phyloP scores from a whole-genome alignment of 805 yeast species.

The Teunomyces stri region DNA sequence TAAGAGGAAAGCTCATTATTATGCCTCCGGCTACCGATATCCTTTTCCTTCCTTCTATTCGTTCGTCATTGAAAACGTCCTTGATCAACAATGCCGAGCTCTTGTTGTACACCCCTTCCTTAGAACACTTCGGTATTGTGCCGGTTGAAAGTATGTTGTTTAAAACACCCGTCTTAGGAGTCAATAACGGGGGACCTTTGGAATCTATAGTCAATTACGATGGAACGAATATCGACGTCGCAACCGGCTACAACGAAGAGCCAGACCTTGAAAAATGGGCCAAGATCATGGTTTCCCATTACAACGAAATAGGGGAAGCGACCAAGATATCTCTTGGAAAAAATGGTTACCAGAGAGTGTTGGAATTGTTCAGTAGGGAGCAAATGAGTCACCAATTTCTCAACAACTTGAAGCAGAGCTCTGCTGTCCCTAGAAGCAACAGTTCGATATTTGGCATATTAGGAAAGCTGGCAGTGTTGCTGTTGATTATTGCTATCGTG shows the following conservation, averaged over 20 bases:
- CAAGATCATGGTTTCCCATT: constrained; percentile 42
- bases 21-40: constrained; percentile 45
- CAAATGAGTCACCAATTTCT: constrained; percentile 39
- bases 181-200: constrained; percentile 87
- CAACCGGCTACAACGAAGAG: constrained; percentile 65
- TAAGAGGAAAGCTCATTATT: constrained; percentile 37
- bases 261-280: constrained; percentile 56
- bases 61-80: constrained; percentile 60
- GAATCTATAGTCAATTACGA: constrained; percentile 59
- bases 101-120: constrained; percentile 82
- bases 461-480: constrained; percentile 9
- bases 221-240: constrained; percentile 26
- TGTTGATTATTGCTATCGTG: constrained; percentile 5
- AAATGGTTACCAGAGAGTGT: constrained; percentile 38
- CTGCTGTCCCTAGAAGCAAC: not conserved
- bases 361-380: constrained; percentile 42
- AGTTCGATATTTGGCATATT: constrained; percentile 4
- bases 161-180: constrained; percentile 82
- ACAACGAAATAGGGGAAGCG: constrained; percentile 17
- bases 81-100: constrained; percentile 57
- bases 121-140: constrained; percentile 96
- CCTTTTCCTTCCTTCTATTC: constrained; percentile 78
- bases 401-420: constrained; percentile 10
- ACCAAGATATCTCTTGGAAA: constrained; percentile 26
- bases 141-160: constrained; percentile 92